Evolutionary conservation across 2,329 filamentous ascomycete species (phyloP).

Genomic region (Claviceps sp.): DNA sequence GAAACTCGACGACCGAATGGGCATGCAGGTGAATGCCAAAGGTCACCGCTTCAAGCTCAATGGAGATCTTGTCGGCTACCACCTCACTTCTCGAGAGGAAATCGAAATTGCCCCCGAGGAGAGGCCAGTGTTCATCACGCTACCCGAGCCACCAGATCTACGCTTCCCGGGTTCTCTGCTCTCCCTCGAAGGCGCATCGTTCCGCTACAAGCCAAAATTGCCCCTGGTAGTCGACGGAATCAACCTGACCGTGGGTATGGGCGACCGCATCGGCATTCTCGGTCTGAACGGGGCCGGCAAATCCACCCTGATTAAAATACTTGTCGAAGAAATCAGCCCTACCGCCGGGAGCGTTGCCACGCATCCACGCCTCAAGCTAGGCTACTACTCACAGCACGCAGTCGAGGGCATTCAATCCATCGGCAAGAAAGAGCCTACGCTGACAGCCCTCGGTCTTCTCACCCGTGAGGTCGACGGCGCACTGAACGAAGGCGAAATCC

Average conservation of each 20-base stretch:
- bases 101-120: conserved; percentile 58
- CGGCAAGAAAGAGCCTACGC: conserved; percentile 30
- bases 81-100: conserved; percentile 44
- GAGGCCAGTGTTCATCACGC: conserved; percentile 39
- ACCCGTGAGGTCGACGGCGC: conserved; percentile 35
- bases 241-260: conserved; percentile 55
- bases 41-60: conserved; percentile 73
- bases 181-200: conserved; percentile 55
- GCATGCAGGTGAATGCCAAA: conserved; percentile 56
- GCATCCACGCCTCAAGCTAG: conserved; percentile 57
- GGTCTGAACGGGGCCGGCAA: conserved; percentile 76
- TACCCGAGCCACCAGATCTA: conserved; percentile 54
- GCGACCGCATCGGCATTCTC: conserved; percentile 61
- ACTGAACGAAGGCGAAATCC: conserved; percentile 52
- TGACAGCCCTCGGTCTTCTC: conserved; percentile 55
- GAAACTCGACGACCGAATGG: conserved; percentile 71
- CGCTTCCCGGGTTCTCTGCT: conserved; percentile 64
- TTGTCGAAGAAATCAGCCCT: conserved; percentile 47
- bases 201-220: conserved; percentile 39
- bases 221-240: conserved; percentile 44
- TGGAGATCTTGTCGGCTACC: conserved; percentile 52
- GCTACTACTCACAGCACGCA: conserved; percentile 70
- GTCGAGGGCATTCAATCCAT: conserved; percentile 53
- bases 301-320: conserved; percentile 60
- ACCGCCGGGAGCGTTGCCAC: conserved; percentile 47